Evolutionary conservation across 2,329 filamentous ascomycete genomes (phyloP), one percentile per base, ranked within the genome.

Genomic region (Ophiostoma quercus): DNA sequence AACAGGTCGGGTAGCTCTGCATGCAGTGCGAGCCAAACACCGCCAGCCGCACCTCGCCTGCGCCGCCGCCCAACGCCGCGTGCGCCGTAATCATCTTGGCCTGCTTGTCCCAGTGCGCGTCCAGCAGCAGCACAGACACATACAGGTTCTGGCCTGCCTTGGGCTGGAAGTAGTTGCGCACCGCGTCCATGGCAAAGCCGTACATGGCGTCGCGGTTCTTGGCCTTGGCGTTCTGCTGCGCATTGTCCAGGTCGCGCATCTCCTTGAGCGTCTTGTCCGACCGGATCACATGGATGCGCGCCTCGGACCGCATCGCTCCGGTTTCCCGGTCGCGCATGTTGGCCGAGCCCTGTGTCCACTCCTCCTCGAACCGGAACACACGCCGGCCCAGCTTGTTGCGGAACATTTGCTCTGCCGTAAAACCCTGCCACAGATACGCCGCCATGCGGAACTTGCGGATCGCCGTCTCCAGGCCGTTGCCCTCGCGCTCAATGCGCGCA

Each of bases 371-470:
- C 62, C 94, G 86, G 79, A 97, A 98, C 68, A 87, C 89, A 70
- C 94, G 88, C 71, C 94, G 87, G 11, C 94, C 93, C 74, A 98
- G 87, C 72, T 90, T 91, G 77, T 97, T 91, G 73, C 92, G 89
- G 78, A 88, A 90, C 94, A 98, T 98, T 78, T 98, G 94, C 78
- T 99, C 95, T 7, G 92, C 92, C 0, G 94, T 98, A 76, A 96
- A 98, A 8, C 94, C 92, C 78, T 99, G 95, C 94, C 95, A 98
- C 16, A 98, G 83, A 77, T 98, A 97, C 32, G 92, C 94, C 22
- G 93, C 90, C 91, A 96, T 97, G 73, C 94, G 88, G 77, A 95
- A 97, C 78, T 99, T 99, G 75, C 87, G 88, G 68, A 96, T 85
- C 0, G 95, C 95, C 8, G 87, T 88, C 12, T 94, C 89, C 47